A percentile compares a stretch with the other conserved stretches of the same genome.
These are phyloP conservation scores for Cunninghamia lanceolata DNA, from an alignment of 75 land plant species.

Conservation along the genomic window DNA sequence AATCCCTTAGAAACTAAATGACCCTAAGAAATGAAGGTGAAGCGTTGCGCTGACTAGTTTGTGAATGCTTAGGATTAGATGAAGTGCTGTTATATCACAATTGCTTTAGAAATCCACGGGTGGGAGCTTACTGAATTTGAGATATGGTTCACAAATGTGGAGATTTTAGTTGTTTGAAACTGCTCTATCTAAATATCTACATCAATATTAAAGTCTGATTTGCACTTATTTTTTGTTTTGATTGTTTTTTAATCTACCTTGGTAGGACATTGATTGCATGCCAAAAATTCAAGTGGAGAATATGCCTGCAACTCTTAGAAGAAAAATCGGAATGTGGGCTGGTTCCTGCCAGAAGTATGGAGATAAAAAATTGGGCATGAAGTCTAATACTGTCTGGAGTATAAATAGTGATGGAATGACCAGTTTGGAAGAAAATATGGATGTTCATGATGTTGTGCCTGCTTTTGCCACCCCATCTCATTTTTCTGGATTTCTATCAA, in stretches of 20 bases:
- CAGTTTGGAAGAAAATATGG: too few species aligned
- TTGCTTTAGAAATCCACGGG: background rate
- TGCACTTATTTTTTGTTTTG: too few species aligned
- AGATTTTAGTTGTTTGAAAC: background rate
- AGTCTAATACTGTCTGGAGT: too few species aligned
- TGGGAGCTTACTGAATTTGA: background rate
- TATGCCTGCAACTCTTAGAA: constrained; percentile 25
- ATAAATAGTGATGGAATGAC: too few species aligned
- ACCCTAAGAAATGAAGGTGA: background rate
- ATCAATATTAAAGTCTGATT: too few species aligned
- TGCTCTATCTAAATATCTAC: background rate
- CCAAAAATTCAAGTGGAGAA: constrained; percentile 33
- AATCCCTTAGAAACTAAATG: background rate
- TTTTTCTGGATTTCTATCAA: too few species aligned
- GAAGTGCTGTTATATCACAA: background rate
- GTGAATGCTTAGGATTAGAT: background rate
- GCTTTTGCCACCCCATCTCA: too few species aligned
- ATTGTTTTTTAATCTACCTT: too few species aligned
- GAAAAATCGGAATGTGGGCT: too few species aligned
- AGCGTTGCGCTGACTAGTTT: background rate
- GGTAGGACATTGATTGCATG: constrained; percentile 48
- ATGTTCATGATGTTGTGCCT: too few species aligned
- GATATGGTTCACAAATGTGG: background rate
- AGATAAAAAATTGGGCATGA: too few species aligned
- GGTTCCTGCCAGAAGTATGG: too few species aligned